These are phyloP conservation scores for Quercus mongolica DNA, from an alignment of 306 rosid species.

Conservation along the genomic window DNA sequence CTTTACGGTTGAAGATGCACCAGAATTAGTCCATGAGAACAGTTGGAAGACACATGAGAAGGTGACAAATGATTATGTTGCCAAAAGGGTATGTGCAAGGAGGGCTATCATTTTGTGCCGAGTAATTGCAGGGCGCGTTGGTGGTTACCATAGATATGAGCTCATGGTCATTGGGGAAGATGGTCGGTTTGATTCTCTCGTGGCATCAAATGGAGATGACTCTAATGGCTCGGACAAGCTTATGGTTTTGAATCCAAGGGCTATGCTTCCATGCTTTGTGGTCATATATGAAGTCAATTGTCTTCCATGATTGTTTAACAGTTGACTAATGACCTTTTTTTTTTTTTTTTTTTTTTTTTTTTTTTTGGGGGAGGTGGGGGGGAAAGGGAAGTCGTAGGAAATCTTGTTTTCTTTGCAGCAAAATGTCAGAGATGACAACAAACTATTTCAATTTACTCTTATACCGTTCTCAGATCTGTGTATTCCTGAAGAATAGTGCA, in stretches of 20 bases:
- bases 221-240: constrained; percentile 8
- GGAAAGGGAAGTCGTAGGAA: too few species aligned
- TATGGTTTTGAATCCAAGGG: constrained; percentile 20
- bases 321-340: too few species aligned
- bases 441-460: too few species aligned
- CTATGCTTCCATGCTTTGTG: constrained; percentile 36
- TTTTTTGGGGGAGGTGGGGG: too few species aligned
- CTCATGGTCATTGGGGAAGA: constrained; percentile 12
- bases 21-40: constrained; percentile 2
- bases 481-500: too few species aligned
- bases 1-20: not conserved
- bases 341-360: too few species aligned
- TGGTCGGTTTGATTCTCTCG: constrained; percentile 23
- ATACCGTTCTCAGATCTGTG: too few species aligned
- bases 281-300: constrained; percentile 12
- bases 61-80: not conserved
- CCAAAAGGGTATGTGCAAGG: not conserved
- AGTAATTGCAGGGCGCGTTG: constrained; percentile 25
- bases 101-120: constrained; percentile 29
- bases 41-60: constrained; percentile 31
- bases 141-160: not conserved
- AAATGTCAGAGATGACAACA: too few species aligned
- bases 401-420: too few species aligned
- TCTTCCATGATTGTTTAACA: not conserved
- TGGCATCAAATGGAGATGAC: not conserved